Percentiles rank a stretch among this genome's conserved stretches.
Evolutionary conservation across 306 rosid species (phyloP).

Genomic region (Pyrus communis): DNA sequence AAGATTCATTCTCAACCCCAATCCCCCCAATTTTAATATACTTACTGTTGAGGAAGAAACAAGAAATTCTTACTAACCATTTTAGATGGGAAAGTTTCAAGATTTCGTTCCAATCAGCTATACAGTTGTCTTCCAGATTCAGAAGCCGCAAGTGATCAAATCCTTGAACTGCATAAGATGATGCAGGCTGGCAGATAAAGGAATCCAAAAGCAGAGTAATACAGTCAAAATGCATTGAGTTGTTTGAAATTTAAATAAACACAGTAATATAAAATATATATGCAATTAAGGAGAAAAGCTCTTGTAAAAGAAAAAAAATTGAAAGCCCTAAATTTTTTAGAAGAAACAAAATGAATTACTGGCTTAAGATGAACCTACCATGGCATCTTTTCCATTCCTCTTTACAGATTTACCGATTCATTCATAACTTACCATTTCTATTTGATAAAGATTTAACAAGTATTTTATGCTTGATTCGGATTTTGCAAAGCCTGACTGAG

Average conservation of each 20-base stretch:
- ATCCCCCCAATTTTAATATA: background rate
- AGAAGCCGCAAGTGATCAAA: slow-evolving; percentile 68
- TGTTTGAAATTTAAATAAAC: background rate
- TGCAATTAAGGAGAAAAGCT: background rate
- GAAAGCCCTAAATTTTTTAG: background rate
- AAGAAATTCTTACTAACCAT: slow-evolving; percentile 39
- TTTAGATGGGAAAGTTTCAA: slow-evolving; percentile 69
- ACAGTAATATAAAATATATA: background rate
- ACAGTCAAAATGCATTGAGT: slow-evolving; percentile 12
- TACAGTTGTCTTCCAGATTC: slow-evolving; percentile 81
- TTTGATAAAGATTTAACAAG: background rate
- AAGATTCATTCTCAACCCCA: background rate
- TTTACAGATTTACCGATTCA: background rate
- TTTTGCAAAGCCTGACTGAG: background rate
- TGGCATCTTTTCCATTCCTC: background rate
- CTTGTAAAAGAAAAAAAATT: background rate
- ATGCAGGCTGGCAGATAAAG: slow-evolving; percentile 47
- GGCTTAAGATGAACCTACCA: background rate
- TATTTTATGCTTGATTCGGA: background rate
- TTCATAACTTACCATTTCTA: background rate
- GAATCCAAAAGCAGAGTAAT: slow-evolving; percentile 8
- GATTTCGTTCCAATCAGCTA: slow-evolving; percentile 77
- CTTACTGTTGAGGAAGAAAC: background rate
- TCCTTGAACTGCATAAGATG: slow-evolving; percentile 69
- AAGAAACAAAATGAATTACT: background rate